Conservation (phyloP, 2,329 filamentous ascomycete genomes). For the Cyphellophora attinorum region DNA sequence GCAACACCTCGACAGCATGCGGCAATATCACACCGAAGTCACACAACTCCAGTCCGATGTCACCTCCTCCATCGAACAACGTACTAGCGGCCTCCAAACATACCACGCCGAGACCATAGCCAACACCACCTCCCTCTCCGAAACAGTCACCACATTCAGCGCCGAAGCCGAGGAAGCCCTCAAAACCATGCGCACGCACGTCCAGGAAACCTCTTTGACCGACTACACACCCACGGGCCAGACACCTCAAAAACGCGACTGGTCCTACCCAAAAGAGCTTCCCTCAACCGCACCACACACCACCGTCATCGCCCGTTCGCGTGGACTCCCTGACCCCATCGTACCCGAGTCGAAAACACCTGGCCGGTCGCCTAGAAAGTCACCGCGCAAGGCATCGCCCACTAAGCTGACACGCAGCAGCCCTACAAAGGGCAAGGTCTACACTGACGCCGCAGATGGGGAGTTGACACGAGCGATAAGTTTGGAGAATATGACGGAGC, state of each 20-base stretch:
- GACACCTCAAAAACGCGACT: slow-evolving; percentile 72
- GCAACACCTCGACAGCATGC: slow-evolving; percentile 58
- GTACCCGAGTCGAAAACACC: slow-evolving; percentile 18
- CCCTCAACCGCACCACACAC: slow-evolving; percentile 64
- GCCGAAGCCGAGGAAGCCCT: slow-evolving; percentile 11
- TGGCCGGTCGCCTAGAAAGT: slow-evolving; percentile 17
- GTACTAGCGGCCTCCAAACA: slow-evolving; percentile 5
- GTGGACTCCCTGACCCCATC: slow-evolving; percentile 27
- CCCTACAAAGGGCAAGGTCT: slow-evolving; percentile 43
- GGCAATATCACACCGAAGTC: slow-evolving; percentile 42
- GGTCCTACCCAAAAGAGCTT: slow-evolving; percentile 69
- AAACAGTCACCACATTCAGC: slow-evolving; percentile 3
- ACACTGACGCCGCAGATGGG: slow-evolving; percentile 39
- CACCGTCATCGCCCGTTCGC: slow-evolving; percentile 42
- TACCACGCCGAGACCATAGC: slow-evolving; percentile 5
- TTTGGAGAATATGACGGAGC: slow-evolving; percentile 9
- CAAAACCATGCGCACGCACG: slow-evolving; percentile 52
- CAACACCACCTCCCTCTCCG: slow-evolving; percentile 6
- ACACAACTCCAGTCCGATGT: slow-evolving; percentile 1
- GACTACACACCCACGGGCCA: slow-evolving; percentile 80
- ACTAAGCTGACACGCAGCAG: slow-evolving; percentile 23
- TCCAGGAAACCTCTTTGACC: slow-evolving; percentile 54
- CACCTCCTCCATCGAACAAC: slow-evolving; percentile 5
- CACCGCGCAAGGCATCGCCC: slow-evolving; percentile 13
- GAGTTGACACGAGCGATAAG: slow-evolving; percentile 22